Conservation (phyloP, 176 grass and related monocot genomes). For the Leersia perrieri region DNA sequence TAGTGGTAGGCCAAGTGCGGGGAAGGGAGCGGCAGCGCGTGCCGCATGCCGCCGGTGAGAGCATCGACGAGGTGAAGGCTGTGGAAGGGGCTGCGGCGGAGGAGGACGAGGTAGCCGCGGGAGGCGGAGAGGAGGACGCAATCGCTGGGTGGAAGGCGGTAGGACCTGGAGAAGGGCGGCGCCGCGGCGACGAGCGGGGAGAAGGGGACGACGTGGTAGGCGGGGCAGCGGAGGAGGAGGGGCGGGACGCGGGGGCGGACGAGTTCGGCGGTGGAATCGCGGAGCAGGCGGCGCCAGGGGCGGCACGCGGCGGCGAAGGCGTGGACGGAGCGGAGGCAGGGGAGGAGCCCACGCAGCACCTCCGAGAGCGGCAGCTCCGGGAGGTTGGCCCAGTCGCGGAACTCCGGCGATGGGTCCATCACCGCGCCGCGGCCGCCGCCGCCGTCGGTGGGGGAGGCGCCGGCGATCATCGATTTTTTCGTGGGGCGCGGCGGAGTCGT, state of each 20-base stretch:
- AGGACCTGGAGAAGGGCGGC: background rate
- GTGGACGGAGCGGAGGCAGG: conserved; percentile 34
- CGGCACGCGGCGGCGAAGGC: conserved; percentile 34
- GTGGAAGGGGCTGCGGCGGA: background rate
- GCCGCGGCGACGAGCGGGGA: conserved; percentile 11
- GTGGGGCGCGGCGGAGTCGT: background rate
- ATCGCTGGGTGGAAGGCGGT: background rate
- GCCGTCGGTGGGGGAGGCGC: background rate
- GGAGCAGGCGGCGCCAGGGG: conserved; percentile 32
- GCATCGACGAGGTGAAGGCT: conserved; percentile 9
- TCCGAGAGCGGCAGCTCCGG: conserved; percentile 35
- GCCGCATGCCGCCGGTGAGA: conserved; percentile 9
- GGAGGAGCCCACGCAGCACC: conserved; percentile 43
- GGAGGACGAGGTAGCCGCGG: conserved; percentile 24
- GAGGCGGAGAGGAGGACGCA: conserved; percentile 17
- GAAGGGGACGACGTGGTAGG: background rate
- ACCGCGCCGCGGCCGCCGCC: background rate
- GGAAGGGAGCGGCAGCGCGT: conserved; percentile 19
- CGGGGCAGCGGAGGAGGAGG: conserved; percentile 2
- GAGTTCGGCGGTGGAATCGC: conserved; percentile 12
- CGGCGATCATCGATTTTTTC: background rate
- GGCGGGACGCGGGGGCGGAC: conserved; percentile 22
- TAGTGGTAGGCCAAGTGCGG: conserved; percentile 35
- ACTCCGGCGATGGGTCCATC: background rate
- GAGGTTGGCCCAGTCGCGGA: conserved; percentile 33